These are phyloP conservation scores for Discostella pseudostelligera DNA, from an alignment of 108 stramenopile species.

Conservation along the genomic window DNA sequence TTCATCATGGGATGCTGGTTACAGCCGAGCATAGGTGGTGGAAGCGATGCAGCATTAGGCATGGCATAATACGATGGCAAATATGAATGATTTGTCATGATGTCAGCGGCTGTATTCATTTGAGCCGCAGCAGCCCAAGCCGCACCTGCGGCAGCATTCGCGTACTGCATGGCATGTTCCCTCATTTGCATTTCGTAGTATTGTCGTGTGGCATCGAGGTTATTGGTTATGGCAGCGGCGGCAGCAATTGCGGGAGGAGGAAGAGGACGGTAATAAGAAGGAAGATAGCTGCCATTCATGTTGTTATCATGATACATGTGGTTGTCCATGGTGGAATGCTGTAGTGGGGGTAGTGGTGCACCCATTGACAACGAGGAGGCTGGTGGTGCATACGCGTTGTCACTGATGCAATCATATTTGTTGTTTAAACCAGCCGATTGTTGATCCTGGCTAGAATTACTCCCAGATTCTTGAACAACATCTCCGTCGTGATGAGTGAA, in stretches of 20 bases:
- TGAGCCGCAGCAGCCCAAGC: constrained; percentile 65
- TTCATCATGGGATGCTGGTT: not conserved
- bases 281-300: not conserved
- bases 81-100: not conserved
- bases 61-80: not conserved
- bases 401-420: not conserved
- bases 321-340: not conserved
- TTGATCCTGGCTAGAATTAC: too few species aligned
- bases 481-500: too few species aligned
- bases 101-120: too few species aligned
- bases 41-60: not conserved
- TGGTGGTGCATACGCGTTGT: not conserved
- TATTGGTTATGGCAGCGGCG: not conserved
- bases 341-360: not conserved
- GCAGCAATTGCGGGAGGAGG: not conserved
- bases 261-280: too few species aligned
- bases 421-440: too few species aligned
- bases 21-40: not conserved
- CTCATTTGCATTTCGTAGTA: constrained; percentile 80
- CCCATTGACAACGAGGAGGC: not conserved
- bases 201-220: constrained; percentile 44
- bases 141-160: constrained; percentile 81
- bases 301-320: not conserved
- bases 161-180: constrained; percentile 82
- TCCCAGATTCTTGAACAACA: too few species aligned